Evolutionary conservation across 2,329 filamentous ascomycete genomes (phyloP), one percentile per base, ranked within the genome.

Genomic region (Ophiostoma quercus): DNA sequence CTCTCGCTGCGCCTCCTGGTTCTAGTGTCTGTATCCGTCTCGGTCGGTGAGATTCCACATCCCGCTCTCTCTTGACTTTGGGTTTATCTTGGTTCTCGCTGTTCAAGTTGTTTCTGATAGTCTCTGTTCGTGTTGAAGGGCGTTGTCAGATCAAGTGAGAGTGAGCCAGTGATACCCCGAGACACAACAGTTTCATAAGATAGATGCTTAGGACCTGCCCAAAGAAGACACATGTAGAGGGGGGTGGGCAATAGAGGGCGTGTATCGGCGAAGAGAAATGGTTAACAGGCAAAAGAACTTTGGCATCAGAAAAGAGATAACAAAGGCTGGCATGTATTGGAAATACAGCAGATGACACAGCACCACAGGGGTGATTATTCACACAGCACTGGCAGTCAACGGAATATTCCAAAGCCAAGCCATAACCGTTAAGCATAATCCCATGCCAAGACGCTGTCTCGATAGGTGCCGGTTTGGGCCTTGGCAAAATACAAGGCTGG

Each of bases 401-500:
- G 14, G 25, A 32, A 32, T 19, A 14, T 62, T 32, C 25, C 25
- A 62, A 57, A 62, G 57, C 57, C 57, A 62, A 62, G 57, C 57
- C 25, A 32, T 12, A 25, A 57, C 57, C 57, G 57, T 62, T 62
- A 32, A 14, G 12, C 57, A 32, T 62, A 32, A 32, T 62, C 51
- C 32, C 12, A 8, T 32, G 57, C 57, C 57, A 62, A 62, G 57
- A 62, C 57, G 57, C 57, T 12, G 57, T 32, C 57, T 62, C 25
- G 57, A 62, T 32, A 14, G 57, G 4, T 62, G 57, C 57, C 57
- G 57, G 25, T 25, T 32, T 62, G 57, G 25, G 25, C 14, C 57
- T 62, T 62, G 57, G 57, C 66, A 60, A 60, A 57, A 39, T 14
- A 37, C 51, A 51, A 54, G 47, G 47, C 19, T 29, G 41, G 25